Percentiles rank a stretch among this genome's conserved stretches.
These are phyloP conservation scores for Epichloe uncinata DNA, from an alignment of 2,329 filamentous ascomycete genomes.

Conservation along the genomic window DNA sequence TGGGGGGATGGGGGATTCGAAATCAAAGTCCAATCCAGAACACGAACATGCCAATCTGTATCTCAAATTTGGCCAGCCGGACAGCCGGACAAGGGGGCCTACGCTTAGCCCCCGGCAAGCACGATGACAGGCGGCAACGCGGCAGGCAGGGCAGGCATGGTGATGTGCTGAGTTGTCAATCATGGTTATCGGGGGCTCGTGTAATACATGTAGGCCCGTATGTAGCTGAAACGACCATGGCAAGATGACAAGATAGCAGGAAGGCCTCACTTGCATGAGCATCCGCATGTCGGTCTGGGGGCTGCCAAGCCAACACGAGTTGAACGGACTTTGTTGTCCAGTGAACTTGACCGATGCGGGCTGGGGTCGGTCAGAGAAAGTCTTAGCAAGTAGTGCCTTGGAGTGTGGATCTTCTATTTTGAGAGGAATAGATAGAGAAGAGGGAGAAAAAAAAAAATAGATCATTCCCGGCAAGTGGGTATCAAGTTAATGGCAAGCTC, in stretches of 20 bases:
- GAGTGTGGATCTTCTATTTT: neutral
- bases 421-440: neutral
- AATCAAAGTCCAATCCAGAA: no score
- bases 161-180: no score
- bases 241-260: neutral
- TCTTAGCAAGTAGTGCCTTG: neutral
- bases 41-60: no score
- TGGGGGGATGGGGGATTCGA: no score
- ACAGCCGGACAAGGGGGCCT: no score
- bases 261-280: neutral
- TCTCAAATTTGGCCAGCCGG: no score
- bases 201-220: neutral
- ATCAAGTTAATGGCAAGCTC: no score
- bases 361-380: neutral
- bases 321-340: neutral
- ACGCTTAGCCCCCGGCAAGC: no score
- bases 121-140: no score
- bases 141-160: no score
- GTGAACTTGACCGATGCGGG: neutral
- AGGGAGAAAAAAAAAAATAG: neutral
- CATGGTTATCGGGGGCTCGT: neutral
- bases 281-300: neutral
- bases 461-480: no score
- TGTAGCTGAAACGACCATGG: neutral
- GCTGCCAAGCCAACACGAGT: neutral